Base-by-base conservation (phyloP, 2,329 filamentous ascomycete species). In the Hymenoscyphus albidus region DNA sequence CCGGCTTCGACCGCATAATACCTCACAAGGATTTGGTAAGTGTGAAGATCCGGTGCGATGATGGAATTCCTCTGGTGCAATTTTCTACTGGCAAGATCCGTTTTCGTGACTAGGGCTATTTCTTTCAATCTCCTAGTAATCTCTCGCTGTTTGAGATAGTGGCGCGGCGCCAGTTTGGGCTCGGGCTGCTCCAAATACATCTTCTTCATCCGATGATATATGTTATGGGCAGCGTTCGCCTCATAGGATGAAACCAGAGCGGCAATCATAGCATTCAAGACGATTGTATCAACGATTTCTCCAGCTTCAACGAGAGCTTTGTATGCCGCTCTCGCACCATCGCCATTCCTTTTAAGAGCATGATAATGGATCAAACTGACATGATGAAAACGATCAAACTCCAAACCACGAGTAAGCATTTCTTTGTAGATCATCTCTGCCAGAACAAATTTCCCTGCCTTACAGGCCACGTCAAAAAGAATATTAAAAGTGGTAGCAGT, bases 401-500 rank as follows among this genome's bases (percentile, higher is more conserved):
- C 76, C 61, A 94, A 79, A 0, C 85, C 84, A 38, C 95, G 88
- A 14, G 76, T 79, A 59, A 83, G 80, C 88, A 98, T 93, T 78
- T 98, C 93, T 64, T 86, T 82, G 71, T 93, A 87, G 12, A 98
- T 85, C 79, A 92, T 91, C 71, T 97, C 91, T 3, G 93, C 93
- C 27, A 98, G 84, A 0, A 82, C 81, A 69, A 90, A 96, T 73
- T 96, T 95, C 48, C 91, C 90, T 0, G 92, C 87, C 76, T 95
- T 96, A 70, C 92, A 86, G 0, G 95, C 92, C 12, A 92, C 85
- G 73, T 97, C 91, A 71, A 97, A 97, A 13, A 99, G 83, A 58
- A 97, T 90, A 74, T 95, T 97, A 77, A 99, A 96, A 0, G 94
- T 96, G n/a, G 93, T 88, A 59, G 86, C 82, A 70, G 90, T 90